Percentiles rank a stretch among this genome's conserved stretches.
phyloP scores from a whole-genome alignment of 306 rosid species.

The Amphicarpaea edgeworthii region DNA sequence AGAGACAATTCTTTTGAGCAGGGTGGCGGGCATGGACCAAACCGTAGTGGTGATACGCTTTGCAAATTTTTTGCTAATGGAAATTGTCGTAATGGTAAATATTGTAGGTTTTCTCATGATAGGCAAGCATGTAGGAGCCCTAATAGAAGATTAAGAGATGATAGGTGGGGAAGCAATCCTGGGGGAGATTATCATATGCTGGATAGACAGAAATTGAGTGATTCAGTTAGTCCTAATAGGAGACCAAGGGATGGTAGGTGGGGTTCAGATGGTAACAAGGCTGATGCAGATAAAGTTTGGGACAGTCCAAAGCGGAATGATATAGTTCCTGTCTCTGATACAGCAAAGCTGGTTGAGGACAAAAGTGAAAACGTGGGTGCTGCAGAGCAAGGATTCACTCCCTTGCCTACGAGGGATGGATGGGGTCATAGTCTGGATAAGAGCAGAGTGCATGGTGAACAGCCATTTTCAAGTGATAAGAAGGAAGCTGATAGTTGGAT shows the following conservation, averaged over 20 bases:
- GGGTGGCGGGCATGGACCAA: slow-evolving; percentile 65
- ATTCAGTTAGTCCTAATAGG: slow-evolving; percentile 71
- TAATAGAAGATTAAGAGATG: slow-evolving; percentile 71
- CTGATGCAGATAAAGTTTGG: slow-evolving; percentile 56
- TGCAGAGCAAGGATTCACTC: slow-evolving; percentile 54
- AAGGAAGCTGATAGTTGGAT: slow-evolving; percentile 62
- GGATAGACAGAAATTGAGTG: slow-evolving; percentile 66
- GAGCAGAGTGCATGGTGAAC: slow-evolving; percentile 55
- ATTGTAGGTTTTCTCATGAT: slow-evolving; percentile 90
- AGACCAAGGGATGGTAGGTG: slow-evolving; percentile 66
- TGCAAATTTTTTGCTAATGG: slow-evolving; percentile 91
- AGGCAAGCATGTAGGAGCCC: slow-evolving; percentile 71
- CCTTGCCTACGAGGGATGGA: slow-evolving; percentile 62
- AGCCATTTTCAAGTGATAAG: slow-evolving; percentile 58
- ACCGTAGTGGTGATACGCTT: slow-evolving; percentile 62
- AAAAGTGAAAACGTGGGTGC: slow-evolving; percentile 54
- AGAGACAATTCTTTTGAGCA: slow-evolving; percentile 73
- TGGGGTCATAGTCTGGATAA: slow-evolving; percentile 58
- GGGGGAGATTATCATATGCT: slow-evolving; percentile 56
- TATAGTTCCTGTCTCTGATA: slow-evolving; percentile 50
- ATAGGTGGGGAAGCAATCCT: slow-evolving; percentile 61
- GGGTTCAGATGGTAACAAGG: slow-evolving; percentile 55
- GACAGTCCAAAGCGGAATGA: slow-evolving; percentile 60
- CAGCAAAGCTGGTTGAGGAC: slow-evolving; percentile 60
- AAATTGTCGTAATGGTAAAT: slow-evolving; percentile 88